A percentile compares a stretch with the other conserved stretches of the same genome.
Conservation (phyloP, 2,329 filamentous ascomycete species). For the Boeremia exigua region DNA sequence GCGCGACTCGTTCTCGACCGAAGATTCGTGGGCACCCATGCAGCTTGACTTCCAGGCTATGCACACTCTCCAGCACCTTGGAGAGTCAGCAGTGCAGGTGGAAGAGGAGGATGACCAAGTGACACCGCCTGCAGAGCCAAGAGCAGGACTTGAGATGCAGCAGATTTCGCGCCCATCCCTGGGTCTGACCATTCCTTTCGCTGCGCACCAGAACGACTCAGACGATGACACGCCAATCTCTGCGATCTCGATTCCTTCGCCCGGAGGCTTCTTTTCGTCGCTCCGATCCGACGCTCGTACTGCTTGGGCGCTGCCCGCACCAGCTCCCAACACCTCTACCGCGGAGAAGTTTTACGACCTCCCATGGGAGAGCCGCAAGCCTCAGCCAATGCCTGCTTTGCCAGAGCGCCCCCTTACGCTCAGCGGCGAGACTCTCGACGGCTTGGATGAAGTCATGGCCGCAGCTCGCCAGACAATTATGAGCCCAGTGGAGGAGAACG, state of each 20-base stretch:
- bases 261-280: conserved; percentile 88
- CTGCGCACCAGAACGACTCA: conserved; percentile 43
- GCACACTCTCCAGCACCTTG: conserved; percentile 76
- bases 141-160: conserved; percentile 72
- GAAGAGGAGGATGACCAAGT: conserved; percentile 28
- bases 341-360: conserved; percentile 90
- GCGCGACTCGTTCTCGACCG: conserved; percentile 55
- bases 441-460: conserved; percentile 38
- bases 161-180: conserved; percentile 61
- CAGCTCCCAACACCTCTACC: conserved; percentile 82
- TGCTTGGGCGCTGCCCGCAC: conserved; percentile 73
- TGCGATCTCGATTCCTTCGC: conserved; percentile 86
- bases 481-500: conserved; percentile 45
- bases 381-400: conserved; percentile 22
- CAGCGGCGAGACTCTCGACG: conserved; percentile 44
- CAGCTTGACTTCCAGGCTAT: conserved; percentile 79
- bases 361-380: conserved; percentile 66
- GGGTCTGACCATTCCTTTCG: conserved; percentile 35
- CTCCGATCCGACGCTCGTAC: conserved; percentile 76
- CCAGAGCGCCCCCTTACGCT: conserved; percentile 34
- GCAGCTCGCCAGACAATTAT: conserved; percentile 41
- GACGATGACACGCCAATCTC: conserved; percentile 69
- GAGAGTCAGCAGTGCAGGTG: conserved; percentile 44
- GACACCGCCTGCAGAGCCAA: conserved; percentile 50
- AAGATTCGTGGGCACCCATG: conserved; percentile 67